Base-by-base conservation (phyloP, 371 early-diverging fungal genomes). In the Rhizopus microsporus region DNA sequence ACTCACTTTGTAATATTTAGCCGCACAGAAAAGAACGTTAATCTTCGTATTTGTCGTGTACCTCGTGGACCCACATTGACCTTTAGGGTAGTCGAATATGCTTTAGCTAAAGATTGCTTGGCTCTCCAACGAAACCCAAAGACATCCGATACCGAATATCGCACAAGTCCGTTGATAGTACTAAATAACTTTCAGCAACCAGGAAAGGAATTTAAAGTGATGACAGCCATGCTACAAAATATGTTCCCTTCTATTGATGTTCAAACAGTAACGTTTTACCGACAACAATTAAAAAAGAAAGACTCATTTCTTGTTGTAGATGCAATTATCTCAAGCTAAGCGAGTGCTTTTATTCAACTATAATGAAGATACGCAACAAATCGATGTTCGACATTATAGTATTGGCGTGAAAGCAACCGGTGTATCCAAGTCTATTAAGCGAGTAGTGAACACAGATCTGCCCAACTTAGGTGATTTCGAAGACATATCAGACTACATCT, bases 211-310 rank as follows among this genome's bases (percentile, higher is more conserved):
- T 83, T 94, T 67, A 92, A 93, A 71, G 83, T 98, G 40, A 88
- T 95, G 88, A 86, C 92, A 3, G 90, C 93, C 32, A 88, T 95
- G 88, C 83, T 98, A 59, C 98, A 97, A 65, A 95, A 94, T 72
- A 84, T 98, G 88, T 95, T 96, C 62, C 97, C 98, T 0, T 73
- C 97, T 3, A 93, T 98, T 60, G 93, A 95, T 75, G 90, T 96
- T 29, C 87, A 91, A 60, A 92, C 84, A 35, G 91, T 90, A 78
- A 68, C 72, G 23, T 23, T 23, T 23, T 23, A 23, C 23, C 53
- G 7, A n/a, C 49, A 31, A 12, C 10, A 23, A 30, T 57, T 3
- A n/a, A 47, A 16, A 23, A 5, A 15, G 8, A 17, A n/a, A 9
- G 4, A 5, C 44, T 43, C 7, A 43, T 8, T 9, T 7, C 40